phyloP scores from a whole-genome alignment of 2,329 filamentous ascomycete genomes.

The Ceratocystis colombiana region DNA sequence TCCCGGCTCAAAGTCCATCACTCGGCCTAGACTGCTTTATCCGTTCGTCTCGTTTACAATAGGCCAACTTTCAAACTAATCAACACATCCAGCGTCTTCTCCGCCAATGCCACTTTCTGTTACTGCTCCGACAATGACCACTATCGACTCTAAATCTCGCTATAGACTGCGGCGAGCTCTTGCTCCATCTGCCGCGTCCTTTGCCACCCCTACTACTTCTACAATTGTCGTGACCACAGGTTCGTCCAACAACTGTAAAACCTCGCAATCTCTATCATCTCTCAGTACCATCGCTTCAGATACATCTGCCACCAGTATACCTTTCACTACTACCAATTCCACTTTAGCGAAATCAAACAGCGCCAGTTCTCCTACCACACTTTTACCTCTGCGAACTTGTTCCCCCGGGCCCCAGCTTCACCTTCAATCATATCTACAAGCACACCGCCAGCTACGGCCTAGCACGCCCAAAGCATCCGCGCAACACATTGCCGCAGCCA shows the following conservation, averaged over 20 bases:
- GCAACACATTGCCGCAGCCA: constrained; percentile 46
- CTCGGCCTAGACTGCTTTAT: no score
- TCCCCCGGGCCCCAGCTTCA: background rate
- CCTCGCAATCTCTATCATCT: background rate
- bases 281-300: background rate
- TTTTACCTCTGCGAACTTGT: no score
- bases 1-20: no score
- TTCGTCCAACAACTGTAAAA: background rate
- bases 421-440: constrained; percentile 10
- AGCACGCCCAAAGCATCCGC: constrained; percentile 37
- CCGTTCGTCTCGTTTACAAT: no score
- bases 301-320: no score
- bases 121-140: background rate
- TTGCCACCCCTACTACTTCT: constrained; percentile 6
- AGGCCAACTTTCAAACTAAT: no score
- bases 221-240: background rate
- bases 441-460: constrained; percentile 31
- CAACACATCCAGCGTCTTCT: background rate
- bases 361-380: background rate
- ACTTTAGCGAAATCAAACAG: background rate
- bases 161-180: background rate
- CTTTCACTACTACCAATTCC: no score
- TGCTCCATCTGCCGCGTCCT: constrained; percentile 3
- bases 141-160: no score
- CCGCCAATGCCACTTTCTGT: background rate